These are phyloP conservation scores for Hortiboletus campestris DNA, from an alignment of 768 basidiomycete genomes.

Conservation along the genomic window DNA sequence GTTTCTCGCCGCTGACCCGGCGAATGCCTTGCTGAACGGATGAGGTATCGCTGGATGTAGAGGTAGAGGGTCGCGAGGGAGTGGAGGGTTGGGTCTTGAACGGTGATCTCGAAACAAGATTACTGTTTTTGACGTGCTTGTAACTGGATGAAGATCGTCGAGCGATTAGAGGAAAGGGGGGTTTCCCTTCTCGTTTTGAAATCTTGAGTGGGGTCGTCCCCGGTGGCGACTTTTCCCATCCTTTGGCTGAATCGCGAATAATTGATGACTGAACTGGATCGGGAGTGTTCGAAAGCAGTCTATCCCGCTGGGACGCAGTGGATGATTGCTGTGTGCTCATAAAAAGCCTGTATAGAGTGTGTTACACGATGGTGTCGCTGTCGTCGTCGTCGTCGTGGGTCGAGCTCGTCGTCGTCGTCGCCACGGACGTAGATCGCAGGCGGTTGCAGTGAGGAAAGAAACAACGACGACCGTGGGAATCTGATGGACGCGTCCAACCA, in stretches of 20 bases:
- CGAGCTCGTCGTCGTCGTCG: conserved; percentile 20
- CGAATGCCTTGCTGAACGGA: conserved; percentile 26
- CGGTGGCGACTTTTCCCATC: conserved; percentile 51
- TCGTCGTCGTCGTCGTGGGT: conserved; percentile 21
- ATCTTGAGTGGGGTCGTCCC: conserved; percentile 69
- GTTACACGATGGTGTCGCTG: conserved; percentile 8
- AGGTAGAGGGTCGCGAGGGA: conserved; percentile 34
- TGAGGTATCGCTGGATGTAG: conserved; percentile 9
- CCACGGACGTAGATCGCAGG: conserved; percentile 8
- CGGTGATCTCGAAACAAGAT: conserved; percentile 83
- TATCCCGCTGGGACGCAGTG: conserved; percentile 49
- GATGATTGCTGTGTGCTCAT: conserved; percentile 30
- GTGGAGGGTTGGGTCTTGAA: conserved; percentile 68
- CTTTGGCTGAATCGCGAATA: conserved; percentile 60
- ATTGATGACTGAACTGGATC: conserved; percentile 65
- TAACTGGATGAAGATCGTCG: conserved; percentile 77
- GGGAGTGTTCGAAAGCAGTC: conserved; percentile 59
- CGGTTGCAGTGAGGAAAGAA: conserved; percentile 11
- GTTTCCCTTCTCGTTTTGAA: conserved; percentile 59
- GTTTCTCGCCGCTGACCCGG: conserved; percentile 74
- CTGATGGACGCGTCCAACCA: conserved; percentile 24
- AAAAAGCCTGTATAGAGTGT: conserved; percentile 1
- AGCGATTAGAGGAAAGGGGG: conserved; percentile 51
- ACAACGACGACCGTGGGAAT: conserved; percentile 30
- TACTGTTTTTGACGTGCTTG: conserved; percentile 71